Conservation (phyloP, 228 moss, liverwort and hornwort genomes). For the Sphagnum magellanicum region DNA sequence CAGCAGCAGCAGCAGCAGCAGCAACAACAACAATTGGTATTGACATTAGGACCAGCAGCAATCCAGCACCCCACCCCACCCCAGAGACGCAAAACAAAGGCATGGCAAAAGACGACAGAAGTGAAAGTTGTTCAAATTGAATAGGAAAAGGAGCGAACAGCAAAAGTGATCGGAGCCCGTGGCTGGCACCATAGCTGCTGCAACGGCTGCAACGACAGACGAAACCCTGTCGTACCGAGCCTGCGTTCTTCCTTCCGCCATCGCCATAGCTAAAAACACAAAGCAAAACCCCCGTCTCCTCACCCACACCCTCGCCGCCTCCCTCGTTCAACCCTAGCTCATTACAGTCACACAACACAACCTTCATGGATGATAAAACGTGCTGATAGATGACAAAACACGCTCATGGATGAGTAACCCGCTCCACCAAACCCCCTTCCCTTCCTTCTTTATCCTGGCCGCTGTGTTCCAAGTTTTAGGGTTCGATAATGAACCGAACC, state of each 20-base stretch:
- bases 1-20: background rate
- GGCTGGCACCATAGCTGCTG: constrained; percentile 41
- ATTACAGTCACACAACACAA: background rate
- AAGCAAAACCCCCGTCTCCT: background rate
- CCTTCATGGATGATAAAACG: background rate
- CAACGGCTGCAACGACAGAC: background rate
- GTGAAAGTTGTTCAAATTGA: constrained; percentile 4
- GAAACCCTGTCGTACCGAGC: constrained; percentile 4
- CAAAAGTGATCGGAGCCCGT: constrained; percentile 19
- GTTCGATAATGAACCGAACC: too few relatives aligned
- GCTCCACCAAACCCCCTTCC: background rate
- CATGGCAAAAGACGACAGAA: background rate
- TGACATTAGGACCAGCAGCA: too few relatives aligned
- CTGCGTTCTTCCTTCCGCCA: constrained; percentile 2
- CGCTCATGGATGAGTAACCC: background rate
- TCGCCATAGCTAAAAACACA: constrained; percentile 11
- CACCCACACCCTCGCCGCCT: background rate
- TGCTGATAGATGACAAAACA: background rate
- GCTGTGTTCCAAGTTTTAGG: background rate
- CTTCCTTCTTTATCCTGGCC: background rate
- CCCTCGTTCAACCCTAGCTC: background rate
- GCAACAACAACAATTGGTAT: too few relatives aligned
- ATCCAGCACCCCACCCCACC: background rate
- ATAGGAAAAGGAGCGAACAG: constrained; percentile 7
- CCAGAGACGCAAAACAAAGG: background rate